Percentiles rank a stretch among this genome's conserved stretches.
Conservation (phyloP, 1,284 basidiomycete species). For the Ganoderma resinaceum region DNA sequence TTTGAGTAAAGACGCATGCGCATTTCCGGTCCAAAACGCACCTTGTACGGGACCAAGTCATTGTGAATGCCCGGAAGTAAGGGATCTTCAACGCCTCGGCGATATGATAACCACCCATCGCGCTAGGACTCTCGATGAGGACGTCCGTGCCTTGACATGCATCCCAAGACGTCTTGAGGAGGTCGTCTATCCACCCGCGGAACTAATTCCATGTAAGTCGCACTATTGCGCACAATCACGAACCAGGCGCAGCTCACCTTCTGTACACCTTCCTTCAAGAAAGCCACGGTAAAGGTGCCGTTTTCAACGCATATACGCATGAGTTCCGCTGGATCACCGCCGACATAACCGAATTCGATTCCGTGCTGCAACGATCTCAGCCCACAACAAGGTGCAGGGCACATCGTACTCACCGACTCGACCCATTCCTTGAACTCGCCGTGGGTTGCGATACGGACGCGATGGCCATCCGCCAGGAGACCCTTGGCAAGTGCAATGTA, state of each 20-base stretch:
- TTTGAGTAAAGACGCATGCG: slow-evolving; percentile 7
- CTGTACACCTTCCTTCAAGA: slow-evolving; percentile 88
- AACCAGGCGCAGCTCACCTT: slow-evolving; percentile 60
- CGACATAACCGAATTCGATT: slow-evolving; percentile 93
- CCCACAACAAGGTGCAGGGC: neutral
- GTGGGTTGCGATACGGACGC: slow-evolving; percentile 88
- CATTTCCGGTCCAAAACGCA: slow-evolving; percentile 32
- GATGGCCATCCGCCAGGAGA: slow-evolving; percentile 89
- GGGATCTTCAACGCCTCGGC: slow-evolving; percentile 94
- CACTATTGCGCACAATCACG: neutral
- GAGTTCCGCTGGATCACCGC: slow-evolving; percentile 96
- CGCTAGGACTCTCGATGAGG: slow-evolving; percentile 93
- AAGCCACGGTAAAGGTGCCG: slow-evolving; percentile 95
- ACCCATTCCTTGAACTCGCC: slow-evolving; percentile 96
- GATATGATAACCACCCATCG: slow-evolving; percentile 99
- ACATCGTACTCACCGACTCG: slow-evolving; percentile 72
- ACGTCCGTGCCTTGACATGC: slow-evolving; percentile 96
- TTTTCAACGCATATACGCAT: slow-evolving; percentile 96
- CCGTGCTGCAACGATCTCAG: slow-evolving; percentile 64
- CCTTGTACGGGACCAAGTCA: slow-evolving; percentile 85
- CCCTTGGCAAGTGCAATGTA: slow-evolving; percentile 96
- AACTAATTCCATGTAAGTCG: slow-evolving; percentile 59
- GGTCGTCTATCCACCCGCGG: slow-evolving; percentile 96
- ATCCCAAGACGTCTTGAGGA: slow-evolving; percentile 93
- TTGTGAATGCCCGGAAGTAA: slow-evolving; percentile 92